Percentiles rank a stretch among this genome's conserved stretches.
phyloP scores from a whole-genome alignment of 1,284 basidiomycete genomes.

The Chalciporus sp. region DNA sequence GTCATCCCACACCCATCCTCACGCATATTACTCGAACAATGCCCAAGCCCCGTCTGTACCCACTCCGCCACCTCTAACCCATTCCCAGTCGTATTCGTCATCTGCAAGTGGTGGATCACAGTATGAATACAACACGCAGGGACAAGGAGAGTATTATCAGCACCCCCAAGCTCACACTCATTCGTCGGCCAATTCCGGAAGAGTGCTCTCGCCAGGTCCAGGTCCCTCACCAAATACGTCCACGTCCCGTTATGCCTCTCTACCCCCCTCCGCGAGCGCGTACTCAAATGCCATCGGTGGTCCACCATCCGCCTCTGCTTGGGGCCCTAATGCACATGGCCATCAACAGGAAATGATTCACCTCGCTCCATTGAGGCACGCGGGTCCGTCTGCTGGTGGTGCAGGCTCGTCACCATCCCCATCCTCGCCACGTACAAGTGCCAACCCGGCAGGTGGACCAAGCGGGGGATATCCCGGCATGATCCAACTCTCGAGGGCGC shows the following conservation, averaged over 20 bases:
- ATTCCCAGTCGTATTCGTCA: conserved; percentile 24
- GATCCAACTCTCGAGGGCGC: conserved; percentile 35
- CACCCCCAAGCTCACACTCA: conserved; percentile 14
- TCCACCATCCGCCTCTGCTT: conserved; percentile 10
- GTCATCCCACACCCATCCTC: conserved; percentile 21
- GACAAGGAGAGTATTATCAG: conserved; percentile 25
- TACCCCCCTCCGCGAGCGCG: conserved; percentile 14
- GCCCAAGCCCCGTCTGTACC: conserved; percentile 23
- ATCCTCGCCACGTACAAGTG: conserved; percentile 25
- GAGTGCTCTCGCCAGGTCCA: conserved; percentile 23
- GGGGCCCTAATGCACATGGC: conserved; percentile 20
- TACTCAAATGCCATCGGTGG: conserved; percentile 1
- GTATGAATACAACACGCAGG: conserved; percentile 29
- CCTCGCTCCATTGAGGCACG: conserved; percentile 53
- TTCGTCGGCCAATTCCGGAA: conserved; percentile 14
- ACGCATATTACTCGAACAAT: conserved; percentile 22
- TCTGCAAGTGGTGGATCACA: conserved; percentile 28
- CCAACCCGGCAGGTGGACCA: conserved; percentile 19
- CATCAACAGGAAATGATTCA: conserved; percentile 49
- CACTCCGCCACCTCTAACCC: conserved; percentile 14
- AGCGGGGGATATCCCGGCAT: conserved; percentile 31
- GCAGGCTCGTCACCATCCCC: conserved; percentile 24
- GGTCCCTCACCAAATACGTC: conserved; percentile 16
- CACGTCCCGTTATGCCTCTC: conserved; percentile 18
- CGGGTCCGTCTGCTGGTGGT: conserved; percentile 5